These are phyloP conservation scores for Lactifluus echinatus DNA, from an alignment of 768 basidiomycete species.

Conservation along the genomic window DNA sequence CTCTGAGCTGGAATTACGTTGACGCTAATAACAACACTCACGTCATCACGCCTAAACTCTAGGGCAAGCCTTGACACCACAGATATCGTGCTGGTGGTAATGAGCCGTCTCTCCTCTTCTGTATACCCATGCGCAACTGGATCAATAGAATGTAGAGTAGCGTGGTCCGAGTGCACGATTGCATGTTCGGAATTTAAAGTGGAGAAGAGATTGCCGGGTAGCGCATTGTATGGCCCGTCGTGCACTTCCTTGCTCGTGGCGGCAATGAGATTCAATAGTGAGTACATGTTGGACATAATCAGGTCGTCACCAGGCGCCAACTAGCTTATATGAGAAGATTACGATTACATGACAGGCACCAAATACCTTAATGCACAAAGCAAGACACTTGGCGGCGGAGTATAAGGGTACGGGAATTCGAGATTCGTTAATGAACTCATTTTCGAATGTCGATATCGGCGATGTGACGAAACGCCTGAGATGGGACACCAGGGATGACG, in stretches of 20 bases:
- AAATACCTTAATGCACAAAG: conserved; percentile 76
- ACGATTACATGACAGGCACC: background rate
- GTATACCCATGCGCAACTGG: conserved; percentile 56
- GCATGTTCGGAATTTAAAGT: conserved; percentile 21
- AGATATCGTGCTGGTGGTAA: conserved; percentile 86
- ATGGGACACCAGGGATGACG: conserved; percentile 62
- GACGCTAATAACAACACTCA: conserved; percentile 22
- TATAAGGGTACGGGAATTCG: conserved; percentile 69
- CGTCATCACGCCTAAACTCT: conserved; percentile 82
- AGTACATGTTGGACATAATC: conserved; percentile 93
- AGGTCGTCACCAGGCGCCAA: conserved; percentile 81
- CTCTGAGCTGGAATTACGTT: background rate
- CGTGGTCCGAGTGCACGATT: conserved; percentile 30
- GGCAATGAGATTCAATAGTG: conserved; percentile 85
- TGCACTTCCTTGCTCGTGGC: conserved; percentile 71
- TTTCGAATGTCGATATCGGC: conserved; percentile 81
- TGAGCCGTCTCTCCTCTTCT: conserved; percentile 76
- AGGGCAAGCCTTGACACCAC: conserved; percentile 82
- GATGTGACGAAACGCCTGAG: conserved; percentile 84
- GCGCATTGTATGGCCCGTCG: conserved; percentile 39
- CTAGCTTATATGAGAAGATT: conserved; percentile 31
- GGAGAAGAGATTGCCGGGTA: conserved; percentile 21
- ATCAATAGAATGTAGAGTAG: conserved; percentile 50
- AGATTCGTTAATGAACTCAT: conserved; percentile 65
- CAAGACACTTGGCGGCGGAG: conserved; percentile 85